Evolutionary conservation across 768 basidiomycete genomes (phyloP), one percentile per base, ranked within the genome.

Genomic region (Obba rivulosa): DNA sequence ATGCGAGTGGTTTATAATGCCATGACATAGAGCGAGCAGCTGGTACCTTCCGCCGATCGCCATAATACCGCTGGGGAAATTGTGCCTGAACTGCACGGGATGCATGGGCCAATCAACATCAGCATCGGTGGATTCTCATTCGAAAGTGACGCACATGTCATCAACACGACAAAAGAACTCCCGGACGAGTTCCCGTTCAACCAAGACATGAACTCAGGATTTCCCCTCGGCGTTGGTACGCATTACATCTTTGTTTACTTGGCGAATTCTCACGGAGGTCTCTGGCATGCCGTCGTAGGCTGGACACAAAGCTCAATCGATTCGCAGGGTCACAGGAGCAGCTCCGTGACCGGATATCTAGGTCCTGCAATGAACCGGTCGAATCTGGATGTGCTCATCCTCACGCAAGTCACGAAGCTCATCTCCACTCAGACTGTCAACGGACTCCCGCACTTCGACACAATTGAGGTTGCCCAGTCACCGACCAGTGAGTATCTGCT

Each of bases 141-240:
- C 4, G 23, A 28, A 13, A 41, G 49, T 20, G 50, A 55, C 20
- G 14, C 38, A 3, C 23, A 24, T 2, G 44, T 49, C 4, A 59
- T 76, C n/a, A 61, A 61, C 8, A 68, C 73, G 2, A 66, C 69
- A 0, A 35, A 61, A 24, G 60, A 72, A 44, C 51, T 69, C 8
- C 56, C 58, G 0, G 64, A 69, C 22, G 66, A 69, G 38, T 76
- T 70, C 50, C 62, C 69, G 2, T 75, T 62, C 52, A 72, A 71
- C 50, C 25, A 59, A 11, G 77, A 77, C 53, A 62, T 63, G 49
- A 75, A 76, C 51, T 65, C 67, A 21, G 76, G 77, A 11, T 61
- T 55, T 9, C 66, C 67, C 0, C 45, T 74, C 5, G 76, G 76
- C 4, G 43, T 74, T 34, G 68, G 75, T 73, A 28, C 44, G 66